Evolutionary conservation across 306 rosid genomes (phyloP), one percentile per base, ranked within the genome.

Genomic region (Lathyrus tuberosus): DNA sequence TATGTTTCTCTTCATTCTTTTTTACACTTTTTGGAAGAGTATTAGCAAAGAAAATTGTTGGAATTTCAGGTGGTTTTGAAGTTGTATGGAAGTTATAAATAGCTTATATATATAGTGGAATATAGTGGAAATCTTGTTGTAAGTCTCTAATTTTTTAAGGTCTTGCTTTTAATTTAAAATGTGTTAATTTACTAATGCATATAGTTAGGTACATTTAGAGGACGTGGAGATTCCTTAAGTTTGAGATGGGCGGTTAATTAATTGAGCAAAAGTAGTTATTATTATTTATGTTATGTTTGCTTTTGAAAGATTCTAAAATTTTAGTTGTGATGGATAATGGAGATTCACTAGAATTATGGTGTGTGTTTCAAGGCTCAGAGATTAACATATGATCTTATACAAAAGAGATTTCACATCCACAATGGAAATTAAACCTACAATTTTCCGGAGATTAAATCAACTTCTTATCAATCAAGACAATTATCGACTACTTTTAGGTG

Each of bases 1-100:
- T 67, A 10, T 80, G 69, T 60, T 78, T 77, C 66, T 78, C 79
- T 76, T 83, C 88, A 83, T 87, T 46, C n/a, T 64, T 43, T 7
- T 73, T 64, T 35, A 59, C 18, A 47, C 68, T 75, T 24, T 3
- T 3, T 28, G 44, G 41, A 38, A 51, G 1, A 10, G 59, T 18
- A 10, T 0, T 61, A 49, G 10, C 41, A 54, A 70, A 22, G 17
- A 65, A 43, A 61, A 75, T 18, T 52, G 57, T 14, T 60, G 60
- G 66, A 77, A 65, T 52, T 79, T 79, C 62, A 62, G 74, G 63
- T 78, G 70, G 54, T 48, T 28, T 31, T 52, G 72, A 72, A 62
- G 52, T 70, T 56, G 38, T 59, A 15, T 59, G 78, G 80, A 74
- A 79, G 81, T 83, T 86, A 79, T 81, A 28, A 61, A 65, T 75